phyloP scores from a whole-genome alignment of 306 rosid genomes.

The Trifolium repens region DNA sequence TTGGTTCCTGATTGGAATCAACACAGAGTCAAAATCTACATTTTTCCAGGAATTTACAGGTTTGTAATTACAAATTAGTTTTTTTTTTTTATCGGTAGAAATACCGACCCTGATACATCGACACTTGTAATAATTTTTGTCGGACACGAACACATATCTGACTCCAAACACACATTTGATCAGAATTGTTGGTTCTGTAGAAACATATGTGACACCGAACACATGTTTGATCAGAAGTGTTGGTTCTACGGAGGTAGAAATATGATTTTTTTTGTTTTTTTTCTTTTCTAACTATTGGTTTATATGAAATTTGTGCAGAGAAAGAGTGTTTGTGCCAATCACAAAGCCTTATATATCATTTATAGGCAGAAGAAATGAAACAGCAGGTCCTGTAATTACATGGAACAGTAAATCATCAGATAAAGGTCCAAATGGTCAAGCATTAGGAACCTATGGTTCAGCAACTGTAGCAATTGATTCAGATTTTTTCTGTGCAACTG shows the following conservation, averaged over 20 bases:
- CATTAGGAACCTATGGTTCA: constrained; percentile 73
- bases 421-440: constrained; percentile 53
- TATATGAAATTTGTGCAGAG: constrained; percentile 59
- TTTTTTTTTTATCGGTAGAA: not conserved
- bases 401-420: constrained; percentile 92
- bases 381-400: constrained; percentile 56
- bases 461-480: constrained; percentile 83
- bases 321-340: constrained; percentile 72
- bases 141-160: no score
- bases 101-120: not conserved
- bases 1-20: constrained; percentile 67
- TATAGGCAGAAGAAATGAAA: constrained; percentile 58
- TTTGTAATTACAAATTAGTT: not conserved
- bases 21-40: constrained; percentile 69
- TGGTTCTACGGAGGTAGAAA: not conserved
- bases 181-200: no score
- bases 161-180: no score
- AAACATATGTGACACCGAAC: not conserved
- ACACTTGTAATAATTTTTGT: not conserved
- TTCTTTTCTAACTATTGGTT: not conserved
- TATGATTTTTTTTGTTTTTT: not conserved
- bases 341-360: constrained; percentile 83
- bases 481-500: constrained; percentile 80
- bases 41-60: constrained; percentile 93
- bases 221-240: not conserved